Percentiles rank a stretch among this genome's conserved stretches.
Evolutionary conservation across 176 grass and related monocot genomes (phyloP).

Genomic region (Pharus latifolius): DNA sequence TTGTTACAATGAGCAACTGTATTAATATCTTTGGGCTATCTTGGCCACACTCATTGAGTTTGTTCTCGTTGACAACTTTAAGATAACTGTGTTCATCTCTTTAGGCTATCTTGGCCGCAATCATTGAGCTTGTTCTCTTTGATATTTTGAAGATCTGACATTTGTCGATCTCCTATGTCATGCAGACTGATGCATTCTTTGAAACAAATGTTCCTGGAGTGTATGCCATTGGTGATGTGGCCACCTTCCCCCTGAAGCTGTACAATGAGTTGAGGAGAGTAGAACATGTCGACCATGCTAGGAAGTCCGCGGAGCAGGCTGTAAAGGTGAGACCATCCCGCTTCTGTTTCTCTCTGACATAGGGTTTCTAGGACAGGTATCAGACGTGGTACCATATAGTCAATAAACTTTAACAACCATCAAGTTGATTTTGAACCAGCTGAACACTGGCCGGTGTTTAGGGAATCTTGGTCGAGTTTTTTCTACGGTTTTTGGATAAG

Average conservation of each 20-base stretch:
- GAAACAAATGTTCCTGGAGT: conserved; percentile 81
- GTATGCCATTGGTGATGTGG: conserved; percentile 84
- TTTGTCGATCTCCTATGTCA: not conserved
- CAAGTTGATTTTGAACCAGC: not conserved
- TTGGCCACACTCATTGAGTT: not conserved
- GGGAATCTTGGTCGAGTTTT: not conserved
- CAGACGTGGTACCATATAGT: not conserved
- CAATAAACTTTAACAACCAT: not conserved
- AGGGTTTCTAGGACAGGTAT: not conserved
- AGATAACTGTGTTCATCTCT: not conserved
- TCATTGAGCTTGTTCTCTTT: not conserved
- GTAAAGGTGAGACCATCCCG: conserved; percentile 43
- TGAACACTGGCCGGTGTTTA: not conserved
- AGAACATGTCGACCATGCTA: conserved; percentile 85
- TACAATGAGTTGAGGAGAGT: conserved; percentile 75
- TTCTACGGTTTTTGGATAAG: not conserved
- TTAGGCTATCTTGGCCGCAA: not conserved
- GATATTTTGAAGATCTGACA: not conserved
- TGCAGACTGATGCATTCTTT: conserved; percentile 75
- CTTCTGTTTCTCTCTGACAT: not conserved
- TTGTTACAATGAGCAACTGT: not conserved
- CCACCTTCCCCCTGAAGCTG: conserved; percentile 89
- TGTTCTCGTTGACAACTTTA: not conserved
- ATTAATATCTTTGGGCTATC: not conserved
- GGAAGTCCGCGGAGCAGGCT: conserved; percentile 89